phyloP scores from a whole-genome alignment of 2,329 filamentous ascomycete genomes.

The Bipolaris sorokiniana region DNA sequence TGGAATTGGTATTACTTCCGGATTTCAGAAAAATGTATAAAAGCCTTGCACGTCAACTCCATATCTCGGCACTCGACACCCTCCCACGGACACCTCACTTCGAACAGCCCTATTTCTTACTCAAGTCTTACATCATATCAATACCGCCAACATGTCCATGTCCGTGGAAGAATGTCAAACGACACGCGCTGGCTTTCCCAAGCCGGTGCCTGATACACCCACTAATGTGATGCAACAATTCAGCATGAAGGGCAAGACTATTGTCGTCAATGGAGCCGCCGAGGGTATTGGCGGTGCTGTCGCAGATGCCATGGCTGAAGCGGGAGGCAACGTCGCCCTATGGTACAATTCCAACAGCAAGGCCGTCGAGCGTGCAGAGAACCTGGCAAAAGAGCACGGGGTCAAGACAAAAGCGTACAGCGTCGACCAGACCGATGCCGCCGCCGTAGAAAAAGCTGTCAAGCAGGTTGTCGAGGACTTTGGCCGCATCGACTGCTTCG shows the following conservation, averaged over 20 bases:
- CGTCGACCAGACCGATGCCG: constrained; percentile 60
- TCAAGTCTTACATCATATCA: background rate
- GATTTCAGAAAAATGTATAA: background rate
- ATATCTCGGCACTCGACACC: background rate
- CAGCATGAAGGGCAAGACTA: constrained; percentile 48
- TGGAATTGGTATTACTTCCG: background rate
- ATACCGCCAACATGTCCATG: constrained; percentile 42
- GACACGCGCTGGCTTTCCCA: constrained; percentile 34
- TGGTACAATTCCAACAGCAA: constrained; percentile 57
- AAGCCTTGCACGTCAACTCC: background rate
- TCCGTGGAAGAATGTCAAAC: constrained; percentile 39
- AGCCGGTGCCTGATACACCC: constrained; percentile 34
- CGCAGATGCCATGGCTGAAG: constrained; percentile 48
- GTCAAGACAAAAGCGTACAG: constrained; percentile 70
- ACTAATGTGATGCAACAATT: constrained; percentile 42
- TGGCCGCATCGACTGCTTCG: constrained; percentile 67
- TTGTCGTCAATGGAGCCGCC: constrained; percentile 53
- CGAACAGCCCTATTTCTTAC: background rate
- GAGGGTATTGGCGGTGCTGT: constrained; percentile 63
- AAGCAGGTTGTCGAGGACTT: constrained; percentile 71
- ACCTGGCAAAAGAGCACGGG: constrained; percentile 61
- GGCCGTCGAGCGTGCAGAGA: constrained; percentile 65
- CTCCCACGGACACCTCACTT: background rate
- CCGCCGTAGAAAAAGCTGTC: constrained; percentile 62
- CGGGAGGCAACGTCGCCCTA: constrained; percentile 54